Evolutionary conservation across 208 protist genomes (phyloP), one percentile per base, ranked within the genome.

Genomic region (Endotrypanum monterogeii): DNA sequence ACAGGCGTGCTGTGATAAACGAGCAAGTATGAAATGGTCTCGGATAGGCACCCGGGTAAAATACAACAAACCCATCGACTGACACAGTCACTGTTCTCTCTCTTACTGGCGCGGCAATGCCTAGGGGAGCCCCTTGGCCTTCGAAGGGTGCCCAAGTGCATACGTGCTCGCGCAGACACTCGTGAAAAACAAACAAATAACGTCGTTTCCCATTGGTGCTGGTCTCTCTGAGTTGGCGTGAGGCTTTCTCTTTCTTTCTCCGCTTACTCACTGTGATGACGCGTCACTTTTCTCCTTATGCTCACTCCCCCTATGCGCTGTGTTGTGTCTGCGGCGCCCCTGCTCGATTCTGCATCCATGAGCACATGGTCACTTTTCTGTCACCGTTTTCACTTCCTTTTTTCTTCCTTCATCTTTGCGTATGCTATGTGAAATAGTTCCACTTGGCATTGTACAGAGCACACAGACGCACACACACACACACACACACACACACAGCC

Each of bases 391-490:
- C 50, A 51, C 23, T 50, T 41, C 46, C 18, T 20, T 12, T 23
- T 35, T 3, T 55, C 20, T 25, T 28, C 23, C 16, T 51, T 54
- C 25, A 28, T 68, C 44, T 20, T 23, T 11, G 25, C 25, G 35
- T 37, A 25, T 54, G 63, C 3, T 16, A 44, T 39, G 11, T 37
- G 18, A 44, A 3, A n/a, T 20, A 65, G 37, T 46, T 65, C 20
- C 60, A 44, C 18, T 65, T 25, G 32, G 20, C 60, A 30, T 1
- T 14, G 23, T 23, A n/a, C 48, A 44, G 12, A 32, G 23, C 41
- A 39, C 63, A 25, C 63, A 55, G 1, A 39, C 63, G 25, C 63
- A 55, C 14, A 68, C 44, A 7, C 62, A 51, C 39, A 67, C 62
- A 51, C 62, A 23, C 32, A 60, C 55, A 8, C 30, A 61, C 61